phyloP scores from a whole-genome alignment of 176 grass and related monocot genomes.

The Avena sativa region DNA sequence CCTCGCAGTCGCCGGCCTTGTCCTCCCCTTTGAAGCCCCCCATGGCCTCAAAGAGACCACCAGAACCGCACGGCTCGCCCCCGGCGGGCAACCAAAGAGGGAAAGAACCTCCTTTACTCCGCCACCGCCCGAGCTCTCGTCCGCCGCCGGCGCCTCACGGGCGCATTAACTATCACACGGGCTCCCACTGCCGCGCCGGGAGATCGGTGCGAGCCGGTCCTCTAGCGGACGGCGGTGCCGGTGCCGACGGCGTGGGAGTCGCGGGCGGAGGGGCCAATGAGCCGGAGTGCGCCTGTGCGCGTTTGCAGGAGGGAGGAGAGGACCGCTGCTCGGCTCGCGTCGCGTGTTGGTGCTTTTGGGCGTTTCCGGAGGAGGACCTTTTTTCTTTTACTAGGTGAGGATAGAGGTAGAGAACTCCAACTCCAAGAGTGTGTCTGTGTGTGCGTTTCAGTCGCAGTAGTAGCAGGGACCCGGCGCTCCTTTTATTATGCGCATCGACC shows the following conservation, averaged over 20 bases:
- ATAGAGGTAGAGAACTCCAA: background rate
- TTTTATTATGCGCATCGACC: background rate
- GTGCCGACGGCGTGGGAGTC: no score
- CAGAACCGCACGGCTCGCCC: background rate
- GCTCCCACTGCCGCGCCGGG: background rate
- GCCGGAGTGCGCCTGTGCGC: background rate
- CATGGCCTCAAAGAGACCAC: slow-evolving; percentile 22
- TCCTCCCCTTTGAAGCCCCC: slow-evolving; percentile 51
- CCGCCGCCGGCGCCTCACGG: slow-evolving; percentile 46
- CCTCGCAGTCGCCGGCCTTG: slow-evolving; percentile 41
- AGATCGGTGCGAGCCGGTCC: background rate
- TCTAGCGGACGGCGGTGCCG: background rate
- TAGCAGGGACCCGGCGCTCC: background rate
- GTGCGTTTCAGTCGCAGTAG: background rate
- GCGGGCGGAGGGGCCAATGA: slow-evolving; percentile 1
- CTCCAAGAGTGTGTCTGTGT: no score
- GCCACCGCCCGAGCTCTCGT: background rate
- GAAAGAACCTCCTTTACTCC: slow-evolving; percentile 14
- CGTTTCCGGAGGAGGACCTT: background rate
- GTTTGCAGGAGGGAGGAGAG: background rate
- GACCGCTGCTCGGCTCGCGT: background rate
- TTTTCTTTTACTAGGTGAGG: background rate
- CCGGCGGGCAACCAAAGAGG: no score
- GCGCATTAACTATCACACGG: slow-evolving; percentile 32
- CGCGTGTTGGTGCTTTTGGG: background rate